A percentile compares a stretch with the other conserved stretches of the same genome.
Conservation (phyloP, 1,139 yeast genomes). For the Geotrichum bryndzae region DNA sequence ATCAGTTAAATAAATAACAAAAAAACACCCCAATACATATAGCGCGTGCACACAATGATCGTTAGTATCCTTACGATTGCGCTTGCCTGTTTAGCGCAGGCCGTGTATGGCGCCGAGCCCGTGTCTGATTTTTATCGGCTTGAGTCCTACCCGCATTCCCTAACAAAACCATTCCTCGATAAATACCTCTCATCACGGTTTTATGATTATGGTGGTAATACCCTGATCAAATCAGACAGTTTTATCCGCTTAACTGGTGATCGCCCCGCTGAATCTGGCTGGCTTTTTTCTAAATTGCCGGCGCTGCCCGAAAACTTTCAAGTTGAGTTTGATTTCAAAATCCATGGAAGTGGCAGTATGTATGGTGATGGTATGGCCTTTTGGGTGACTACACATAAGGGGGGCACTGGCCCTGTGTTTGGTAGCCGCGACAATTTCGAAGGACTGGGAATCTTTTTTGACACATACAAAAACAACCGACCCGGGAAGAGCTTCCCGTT, state of each 20-base stretch:
- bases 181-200: constrained; percentile 32
- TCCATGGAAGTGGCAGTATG: constrained; percentile 50
- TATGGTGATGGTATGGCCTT: constrained; percentile 81
- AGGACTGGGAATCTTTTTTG: constrained; percentile 71
- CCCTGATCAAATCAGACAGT: constrained; percentile 34
- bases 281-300: constrained; percentile 35
- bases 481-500: constrained; percentile 65
- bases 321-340: constrained; percentile 61
- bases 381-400: constrained; percentile 57
- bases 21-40: no score
- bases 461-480: constrained; percentile 70
- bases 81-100: neutral
- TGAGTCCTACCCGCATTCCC: constrained; percentile 20
- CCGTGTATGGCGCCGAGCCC: neutral
- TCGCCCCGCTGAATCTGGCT: constrained; percentile 38
- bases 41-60: neutral
- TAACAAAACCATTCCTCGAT: constrained; percentile 29
- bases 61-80: neutral
- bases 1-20: neutral
- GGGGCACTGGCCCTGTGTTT: constrained; percentile 51
- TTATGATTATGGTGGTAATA: constrained; percentile 39
- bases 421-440: constrained; percentile 61
- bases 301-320: constrained; percentile 37
- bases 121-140: constrained; percentile 6
- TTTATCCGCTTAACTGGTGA: constrained; percentile 39